phyloP scores from a whole-genome alignment of 208 protist genomes.

The Leishmania amazonensis region DNA sequence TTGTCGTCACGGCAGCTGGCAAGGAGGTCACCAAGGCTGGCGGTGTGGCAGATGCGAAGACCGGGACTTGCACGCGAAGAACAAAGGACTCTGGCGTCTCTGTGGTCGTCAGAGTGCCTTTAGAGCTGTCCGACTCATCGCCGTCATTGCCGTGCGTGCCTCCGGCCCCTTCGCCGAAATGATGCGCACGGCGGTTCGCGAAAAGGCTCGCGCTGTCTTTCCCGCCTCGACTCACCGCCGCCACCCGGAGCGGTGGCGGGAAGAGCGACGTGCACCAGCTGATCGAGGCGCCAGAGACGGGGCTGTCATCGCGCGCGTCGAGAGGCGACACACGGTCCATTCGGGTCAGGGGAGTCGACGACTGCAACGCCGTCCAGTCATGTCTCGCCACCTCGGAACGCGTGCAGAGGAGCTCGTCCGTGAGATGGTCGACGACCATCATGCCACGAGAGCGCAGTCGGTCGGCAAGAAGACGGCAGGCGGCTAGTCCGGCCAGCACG shows the following conservation, averaged over 20 bases:
- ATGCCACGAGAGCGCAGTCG: slow-evolving; percentile 10
- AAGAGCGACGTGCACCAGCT: neutral
- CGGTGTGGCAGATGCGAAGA: slow-evolving; percentile 16
- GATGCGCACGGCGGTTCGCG: neutral
- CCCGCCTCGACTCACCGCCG: neutral
- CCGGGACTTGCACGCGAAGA: slow-evolving; percentile 25
- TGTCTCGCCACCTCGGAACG: slow-evolving; percentile 21
- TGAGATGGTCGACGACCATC: slow-evolving; percentile 17
- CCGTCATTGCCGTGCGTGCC: neutral
- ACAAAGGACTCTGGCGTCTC: slow-evolving; percentile 14
- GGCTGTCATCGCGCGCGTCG: neutral
- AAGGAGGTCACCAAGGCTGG: slow-evolving; percentile 3
- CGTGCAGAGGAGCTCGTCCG: slow-evolving; percentile 29
- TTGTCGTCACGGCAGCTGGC: neutral
- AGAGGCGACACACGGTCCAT: slow-evolving; percentile 19
- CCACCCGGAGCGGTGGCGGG: neutral
- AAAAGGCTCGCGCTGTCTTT: neutral
- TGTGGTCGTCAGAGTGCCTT: neutral
- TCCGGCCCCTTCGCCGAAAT: neutral
- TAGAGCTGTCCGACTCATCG: neutral
- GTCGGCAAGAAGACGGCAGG: slow-evolving; percentile 14
- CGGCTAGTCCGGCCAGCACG: slow-evolving; percentile 1
- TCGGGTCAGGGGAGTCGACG: slow-evolving; percentile 23
- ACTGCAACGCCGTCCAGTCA: slow-evolving; percentile 15
- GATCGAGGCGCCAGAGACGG: neutral